These are phyloP conservation scores for Parastagonospora nodorum DNA, from an alignment of 2,329 filamentous ascomycete species.

Conservation along the genomic window DNA sequence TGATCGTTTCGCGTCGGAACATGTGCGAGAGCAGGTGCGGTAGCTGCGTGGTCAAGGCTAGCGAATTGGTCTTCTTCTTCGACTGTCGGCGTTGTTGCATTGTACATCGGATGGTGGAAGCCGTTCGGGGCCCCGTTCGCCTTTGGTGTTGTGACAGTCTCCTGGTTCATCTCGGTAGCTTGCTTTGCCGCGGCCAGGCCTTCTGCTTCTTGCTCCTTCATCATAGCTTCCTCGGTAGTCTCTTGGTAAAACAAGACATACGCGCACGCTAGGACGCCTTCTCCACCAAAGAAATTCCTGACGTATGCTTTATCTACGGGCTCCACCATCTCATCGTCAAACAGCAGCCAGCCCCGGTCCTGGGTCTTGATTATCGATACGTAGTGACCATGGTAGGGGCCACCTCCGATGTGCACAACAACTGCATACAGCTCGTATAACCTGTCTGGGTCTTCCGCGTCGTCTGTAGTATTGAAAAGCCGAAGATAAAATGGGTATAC, in stretches of 20 bases:
- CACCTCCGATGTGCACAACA: slow-evolving; percentile 94
- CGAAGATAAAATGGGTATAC: slow-evolving; percentile 96
- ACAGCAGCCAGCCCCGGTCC: slow-evolving; percentile 92
- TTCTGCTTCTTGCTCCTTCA: slow-evolving; percentile 83
- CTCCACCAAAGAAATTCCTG: slow-evolving; percentile 95
- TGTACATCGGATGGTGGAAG: slow-evolving; percentile 38
- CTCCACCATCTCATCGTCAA: slow-evolving; percentile 98
- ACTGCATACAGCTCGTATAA: slow-evolving; percentile 97
- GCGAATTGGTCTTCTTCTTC: slow-evolving; percentile 58
- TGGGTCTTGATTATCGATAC: slow-evolving; percentile 97
- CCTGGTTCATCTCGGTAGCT: slow-evolving; percentile 56
- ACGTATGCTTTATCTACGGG: slow-evolving; percentile 97
- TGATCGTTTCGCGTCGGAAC: slow-evolving; percentile 37
- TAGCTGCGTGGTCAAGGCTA: slow-evolving; percentile 68
- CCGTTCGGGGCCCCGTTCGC: slow-evolving; percentile 49
- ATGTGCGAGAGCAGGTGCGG: slow-evolving; percentile 58
- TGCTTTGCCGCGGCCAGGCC: slow-evolving; percentile 54
- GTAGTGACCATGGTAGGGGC: slow-evolving; percentile 97
- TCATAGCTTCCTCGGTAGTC: slow-evolving; percentile 70
- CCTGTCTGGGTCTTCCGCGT: slow-evolving; percentile 89
- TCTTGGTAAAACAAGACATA: slow-evolving; percentile 99
- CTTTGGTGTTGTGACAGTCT: slow-evolving; percentile 61
- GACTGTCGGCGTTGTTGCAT: slow-evolving; percentile 46
- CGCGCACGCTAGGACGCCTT: slow-evolving; percentile 80
- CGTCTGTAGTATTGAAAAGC: slow-evolving; percentile 96